These are phyloP conservation scores for Cryptosporidium baileyi DNA, from an alignment of 169 alveolate species.

Conservation along the genomic window DNA sequence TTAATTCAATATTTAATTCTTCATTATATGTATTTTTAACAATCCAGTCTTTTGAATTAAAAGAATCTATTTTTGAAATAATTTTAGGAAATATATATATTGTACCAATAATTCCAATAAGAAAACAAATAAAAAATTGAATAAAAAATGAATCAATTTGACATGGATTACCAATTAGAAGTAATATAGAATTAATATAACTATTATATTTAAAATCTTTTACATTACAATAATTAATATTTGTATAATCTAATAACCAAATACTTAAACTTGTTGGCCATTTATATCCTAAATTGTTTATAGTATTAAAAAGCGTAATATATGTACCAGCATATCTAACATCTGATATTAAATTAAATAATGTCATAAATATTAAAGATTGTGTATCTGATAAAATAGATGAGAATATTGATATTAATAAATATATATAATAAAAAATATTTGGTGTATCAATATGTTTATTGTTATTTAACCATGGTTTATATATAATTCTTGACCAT, in stretches of 20 bases:
- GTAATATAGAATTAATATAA: background rate
- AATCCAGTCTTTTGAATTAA: conserved; percentile 8
- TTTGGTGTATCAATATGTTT: conserved; percentile 63
- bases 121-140: conserved; percentile 71
- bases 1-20: background rate
- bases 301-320: conserved; percentile 85
- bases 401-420: conserved; percentile 42
- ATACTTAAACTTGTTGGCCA: conserved; percentile 70
- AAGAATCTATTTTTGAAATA: conserved; percentile 2
- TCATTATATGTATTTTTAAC: background rate
- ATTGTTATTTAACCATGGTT: conserved; percentile 65
- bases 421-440: conserved; percentile 9
- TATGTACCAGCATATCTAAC: conserved; percentile 85
- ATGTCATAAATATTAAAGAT: conserved; percentile 74
- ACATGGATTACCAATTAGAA: conserved; percentile 60
- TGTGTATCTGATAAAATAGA: conserved; percentile 48
- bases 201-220: conserved; percentile 19
- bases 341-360: conserved; percentile 81
- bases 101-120: conserved; percentile 70
- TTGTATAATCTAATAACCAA: conserved; percentile 75
- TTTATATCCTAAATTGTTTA: conserved; percentile 78
- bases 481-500: conserved; percentile 72
- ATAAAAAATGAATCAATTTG: conserved; percentile 72
- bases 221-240: conserved; percentile 57
- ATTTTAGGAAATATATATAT: conserved; percentile 58